Base-by-base conservation (phyloP, 1,139 yeast species). In the Wickerhamomyces sp. region DNA sequence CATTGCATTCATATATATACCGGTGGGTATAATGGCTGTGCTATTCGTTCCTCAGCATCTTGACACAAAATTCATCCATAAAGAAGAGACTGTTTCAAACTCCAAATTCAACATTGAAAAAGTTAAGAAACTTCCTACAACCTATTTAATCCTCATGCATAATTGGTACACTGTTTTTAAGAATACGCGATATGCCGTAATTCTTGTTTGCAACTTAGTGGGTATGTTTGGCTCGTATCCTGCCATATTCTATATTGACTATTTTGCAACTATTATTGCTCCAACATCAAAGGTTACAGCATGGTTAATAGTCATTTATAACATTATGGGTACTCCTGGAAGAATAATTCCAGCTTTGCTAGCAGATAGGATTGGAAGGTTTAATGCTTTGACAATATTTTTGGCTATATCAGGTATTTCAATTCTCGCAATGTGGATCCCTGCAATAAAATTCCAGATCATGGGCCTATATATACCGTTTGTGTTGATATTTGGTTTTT, bases 181-280 rank as follows among this genome's bases (percentile, higher is more conserved):
- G 12, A 41, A 46, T 16, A 16, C 31, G 14, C 40, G 38, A 19
- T 46, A 44, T 28, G 35, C 30, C 8, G n/a, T 17, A 3, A 26
- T 51, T 27, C 24, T 49, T 7, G 8, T 45, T 2, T 37, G 42
- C 4, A 49, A 49, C 22, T 28, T 45, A 4, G 14, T 49, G 7
- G 52, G 52, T 5, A 44, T 47, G 47, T 42, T 51, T 40, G 53
- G 47, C 2, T 36, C 52, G 9, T 51, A 45, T 39, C 50, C 55
- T 10, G 51, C 55, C 1, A 51, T 49, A 7, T 51, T 51, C 31
- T 51, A 49, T 31, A 26, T 51, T n/a, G 55, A 51, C 38, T 45
- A 43, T 29, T 51, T 45, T 39, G 55, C 50, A 8, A 41, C 41
- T 0, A 20, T 43, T 13, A 44, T 49, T 7, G 33, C 33, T 8